Evolutionary conservation across 2,329 filamentous ascomycete species (phyloP).

Genomic region (Paracoccidioides brasiliensis): DNA sequence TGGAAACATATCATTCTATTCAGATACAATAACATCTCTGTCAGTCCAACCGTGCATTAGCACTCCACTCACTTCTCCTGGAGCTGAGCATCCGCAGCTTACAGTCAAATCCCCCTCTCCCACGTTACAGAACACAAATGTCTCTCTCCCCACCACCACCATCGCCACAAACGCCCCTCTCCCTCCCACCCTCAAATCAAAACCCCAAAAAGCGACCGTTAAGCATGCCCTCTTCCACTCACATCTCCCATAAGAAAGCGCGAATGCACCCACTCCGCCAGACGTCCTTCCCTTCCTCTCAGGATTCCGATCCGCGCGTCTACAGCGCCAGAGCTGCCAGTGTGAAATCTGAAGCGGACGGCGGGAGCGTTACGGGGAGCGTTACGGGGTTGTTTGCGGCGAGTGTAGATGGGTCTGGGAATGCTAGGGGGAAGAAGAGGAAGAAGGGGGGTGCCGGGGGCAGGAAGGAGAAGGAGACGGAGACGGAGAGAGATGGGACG

Average conservation of each 20-base stretch:
- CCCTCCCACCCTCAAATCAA: slow-evolving; percentile 9
- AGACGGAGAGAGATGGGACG: slow-evolving; percentile 23
- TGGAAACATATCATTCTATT: no score
- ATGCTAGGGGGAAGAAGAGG: slow-evolving; percentile 18
- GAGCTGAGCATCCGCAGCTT: no score
- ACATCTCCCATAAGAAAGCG: slow-evolving; percentile 15
- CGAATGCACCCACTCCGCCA: slow-evolving; percentile 36
- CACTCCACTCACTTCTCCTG: no score
- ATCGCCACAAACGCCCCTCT: slow-evolving; percentile 8
- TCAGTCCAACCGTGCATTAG: no score
- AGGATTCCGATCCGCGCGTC: slow-evolving; percentile 20
- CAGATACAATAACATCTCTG: no score
- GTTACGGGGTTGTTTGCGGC: slow-evolving; percentile 29
- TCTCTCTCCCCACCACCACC: slow-evolving; percentile 11
- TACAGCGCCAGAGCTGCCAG: slow-evolving; percentile 14
- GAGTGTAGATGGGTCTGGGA: slow-evolving; percentile 26
- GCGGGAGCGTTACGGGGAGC: slow-evolving; percentile 30
- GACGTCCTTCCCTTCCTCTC: slow-evolving; percentile 31
- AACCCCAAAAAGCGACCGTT: slow-evolving; percentile 12
- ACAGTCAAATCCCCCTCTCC: no score
- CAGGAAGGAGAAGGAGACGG: slow-evolving; percentile 27
- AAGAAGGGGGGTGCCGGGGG: slow-evolving; percentile 28
- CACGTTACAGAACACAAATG: background rate
- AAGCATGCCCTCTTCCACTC: slow-evolving; percentile 6
- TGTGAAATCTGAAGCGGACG: slow-evolving; percentile 17